Evolutionary conservation across 2,329 filamentous ascomycete genomes (phyloP).

Genomic region (Pyrenophora graminea): DNA sequence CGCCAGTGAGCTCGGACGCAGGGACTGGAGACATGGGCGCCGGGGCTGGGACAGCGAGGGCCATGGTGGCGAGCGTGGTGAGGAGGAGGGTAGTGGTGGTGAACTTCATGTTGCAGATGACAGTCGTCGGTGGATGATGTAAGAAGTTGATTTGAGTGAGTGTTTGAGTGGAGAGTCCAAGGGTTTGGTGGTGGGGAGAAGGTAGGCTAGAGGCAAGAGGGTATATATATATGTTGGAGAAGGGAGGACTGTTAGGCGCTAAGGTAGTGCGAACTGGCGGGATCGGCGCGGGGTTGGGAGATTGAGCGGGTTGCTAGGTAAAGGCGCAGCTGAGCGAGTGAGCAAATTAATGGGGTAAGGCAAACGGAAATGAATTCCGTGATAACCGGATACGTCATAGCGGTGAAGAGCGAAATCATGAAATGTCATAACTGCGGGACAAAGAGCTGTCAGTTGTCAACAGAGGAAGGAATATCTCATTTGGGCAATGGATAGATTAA

Average conservation of each 20-base stretch:
- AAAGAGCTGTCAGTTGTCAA: too few species aligned
- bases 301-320: too few species aligned
- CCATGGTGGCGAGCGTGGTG: neutral
- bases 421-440: too few species aligned
- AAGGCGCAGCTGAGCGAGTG: too few species aligned
- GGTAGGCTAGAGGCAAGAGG: neutral
- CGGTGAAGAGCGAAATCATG: too few species aligned
- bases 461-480: too few species aligned
- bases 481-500: too few species aligned
- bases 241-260: neutral
- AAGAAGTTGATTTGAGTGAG: neutral
- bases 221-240: neutral
- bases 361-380: too few species aligned
- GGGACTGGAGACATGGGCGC: neutral
- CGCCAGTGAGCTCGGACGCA: neutral
- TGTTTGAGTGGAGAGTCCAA: too few species aligned
- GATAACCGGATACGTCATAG: too few species aligned
- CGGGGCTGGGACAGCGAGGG: neutral
- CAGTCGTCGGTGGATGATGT: neutral
- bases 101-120: neutral
- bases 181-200: neutral
- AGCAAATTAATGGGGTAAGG: too few species aligned
- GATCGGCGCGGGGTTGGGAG: too few species aligned
- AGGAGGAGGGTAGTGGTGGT: neutral
- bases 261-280: neutral